Percentiles rank a stretch among this genome's conserved stretches.
These are phyloP conservation scores for Daucus carota DNA, from an alignment of 129 eudicot genomes.

Conservation along the genomic window DH1_v3.0 NC_030386.2:38366501-38367000, in stretches of 20 bases:
- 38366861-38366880: too few relatives aligned
- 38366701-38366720: constrained; percentile 48
- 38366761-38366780: too few relatives aligned
- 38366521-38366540: constrained; percentile 53
- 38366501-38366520: constrained; percentile 71
- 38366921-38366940: constrained; percentile 34
- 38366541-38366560: constrained; percentile 12
- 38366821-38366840: too few relatives aligned
- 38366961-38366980: constrained; percentile 42
- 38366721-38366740: neutral
- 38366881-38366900: constrained; percentile 48
- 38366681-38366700: constrained; percentile 66
- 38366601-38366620: constrained; percentile 74
- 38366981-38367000: constrained; percentile 14
- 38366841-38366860: too few relatives aligned
- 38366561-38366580: constrained; percentile 35
- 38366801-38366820: too few relatives aligned
- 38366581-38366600: constrained; percentile 52
- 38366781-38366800: too few relatives aligned
- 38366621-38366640: constrained; percentile 51
- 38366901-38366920: constrained; percentile 27
- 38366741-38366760: constrained; percentile 3
- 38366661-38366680: constrained; percentile 76
- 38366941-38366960: constrained; percentile 54
- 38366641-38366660: constrained; percentile 58